A percentile compares a stretch with the other conserved stretches of the same genome.
phyloP scores from a whole-genome alignment of 768 basidiomycete species.

The Naganishia vaughanmartiniae region DNA sequence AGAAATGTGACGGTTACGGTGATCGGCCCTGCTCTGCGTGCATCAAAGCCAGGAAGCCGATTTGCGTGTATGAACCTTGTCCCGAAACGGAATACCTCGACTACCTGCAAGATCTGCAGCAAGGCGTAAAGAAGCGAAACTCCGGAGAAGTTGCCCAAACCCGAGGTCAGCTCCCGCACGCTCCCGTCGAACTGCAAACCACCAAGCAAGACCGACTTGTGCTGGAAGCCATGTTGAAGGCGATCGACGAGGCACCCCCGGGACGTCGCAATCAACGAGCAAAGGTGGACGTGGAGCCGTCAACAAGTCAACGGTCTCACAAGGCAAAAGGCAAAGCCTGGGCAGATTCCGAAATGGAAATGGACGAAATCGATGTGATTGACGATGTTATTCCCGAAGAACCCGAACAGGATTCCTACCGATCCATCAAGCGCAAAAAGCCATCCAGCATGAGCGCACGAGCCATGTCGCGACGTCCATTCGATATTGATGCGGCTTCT shows the following conservation, averaged over 20 bases:
- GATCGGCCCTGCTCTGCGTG: constrained; percentile 18
- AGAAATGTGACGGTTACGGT: constrained; percentile 17
- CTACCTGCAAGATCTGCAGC: constrained; percentile 6
- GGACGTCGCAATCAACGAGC: constrained; percentile 6
- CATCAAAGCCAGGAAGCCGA: not conserved
- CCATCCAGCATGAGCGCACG: not conserved
- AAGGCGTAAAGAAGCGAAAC: not conserved
- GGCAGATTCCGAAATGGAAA: not conserved
- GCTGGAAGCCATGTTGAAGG: constrained; percentile 6
- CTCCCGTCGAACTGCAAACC: constrained; percentile 19
- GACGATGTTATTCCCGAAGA: constrained; percentile 3
- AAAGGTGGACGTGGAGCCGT: not conserved
- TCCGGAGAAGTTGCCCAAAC: not conserved
- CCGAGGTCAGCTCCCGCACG: not conserved
- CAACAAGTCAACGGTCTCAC: not conserved
- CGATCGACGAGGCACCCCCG: not conserved
- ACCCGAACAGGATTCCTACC: not conserved
- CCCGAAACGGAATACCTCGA: not conserved
- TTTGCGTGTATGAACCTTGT: constrained; percentile 12
- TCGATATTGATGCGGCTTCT: not conserved
- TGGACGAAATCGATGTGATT: constrained; percentile 12
- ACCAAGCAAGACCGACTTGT: constrained; percentile 15
- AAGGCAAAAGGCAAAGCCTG: not conserved
- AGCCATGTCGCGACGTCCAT: constrained; percentile 4
- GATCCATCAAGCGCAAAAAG: constrained; percentile 14